These are phyloP conservation scores for Pseudocercospora pini-densiflorae DNA, from an alignment of 2,329 filamentous ascomycete genomes.

Conservation along the genomic window DNA sequence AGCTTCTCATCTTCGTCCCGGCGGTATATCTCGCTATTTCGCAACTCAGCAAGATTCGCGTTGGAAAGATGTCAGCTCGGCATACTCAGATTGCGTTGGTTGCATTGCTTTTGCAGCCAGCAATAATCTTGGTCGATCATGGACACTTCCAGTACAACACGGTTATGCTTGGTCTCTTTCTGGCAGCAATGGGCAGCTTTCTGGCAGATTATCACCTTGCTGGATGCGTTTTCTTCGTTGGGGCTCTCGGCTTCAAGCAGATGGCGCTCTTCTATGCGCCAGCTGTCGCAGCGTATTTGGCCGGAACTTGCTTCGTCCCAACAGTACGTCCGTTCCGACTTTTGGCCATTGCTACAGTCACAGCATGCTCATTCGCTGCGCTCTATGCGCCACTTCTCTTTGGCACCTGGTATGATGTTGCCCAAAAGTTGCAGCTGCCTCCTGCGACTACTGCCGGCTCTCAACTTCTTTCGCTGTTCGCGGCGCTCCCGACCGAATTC, in stretches of 20 bases:
- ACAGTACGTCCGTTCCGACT: constrained; percentile 69
- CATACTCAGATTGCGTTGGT: constrained; percentile 63
- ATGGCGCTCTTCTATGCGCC: constrained; percentile 98
- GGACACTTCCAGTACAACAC: constrained; percentile 98
- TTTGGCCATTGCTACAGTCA: constrained; percentile 73
- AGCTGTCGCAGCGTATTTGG: constrained; percentile 87
- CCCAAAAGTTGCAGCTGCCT: constrained; percentile 62
- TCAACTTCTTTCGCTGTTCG: constrained; percentile 67
- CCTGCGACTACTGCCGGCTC: constrained; percentile 49
- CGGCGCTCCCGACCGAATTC: constrained; percentile 62
- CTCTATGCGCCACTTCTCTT: constrained; percentile 75
- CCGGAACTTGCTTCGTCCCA: constrained; percentile 81
- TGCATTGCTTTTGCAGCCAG: constrained; percentile 88
- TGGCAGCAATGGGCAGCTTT: constrained; percentile 86
- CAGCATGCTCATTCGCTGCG: constrained; percentile 71
- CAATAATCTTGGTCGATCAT: constrained; percentile 88
- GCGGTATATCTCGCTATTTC: constrained; percentile 85
- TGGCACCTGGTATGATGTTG: constrained; percentile 70
- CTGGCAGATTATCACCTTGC: constrained; percentile 81
- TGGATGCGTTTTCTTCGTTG: constrained; percentile 91
- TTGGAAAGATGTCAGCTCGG: constrained; percentile 60
- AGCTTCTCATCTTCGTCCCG: constrained; percentile 87
- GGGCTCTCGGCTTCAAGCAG: constrained; percentile 92
- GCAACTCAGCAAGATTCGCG: constrained; percentile 55
- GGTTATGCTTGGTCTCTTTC: constrained; percentile 90